Evolutionary conservation across 352 stramenopile genomes (phyloP).

Genomic region (Phytophthora tentaculata): DNA sequence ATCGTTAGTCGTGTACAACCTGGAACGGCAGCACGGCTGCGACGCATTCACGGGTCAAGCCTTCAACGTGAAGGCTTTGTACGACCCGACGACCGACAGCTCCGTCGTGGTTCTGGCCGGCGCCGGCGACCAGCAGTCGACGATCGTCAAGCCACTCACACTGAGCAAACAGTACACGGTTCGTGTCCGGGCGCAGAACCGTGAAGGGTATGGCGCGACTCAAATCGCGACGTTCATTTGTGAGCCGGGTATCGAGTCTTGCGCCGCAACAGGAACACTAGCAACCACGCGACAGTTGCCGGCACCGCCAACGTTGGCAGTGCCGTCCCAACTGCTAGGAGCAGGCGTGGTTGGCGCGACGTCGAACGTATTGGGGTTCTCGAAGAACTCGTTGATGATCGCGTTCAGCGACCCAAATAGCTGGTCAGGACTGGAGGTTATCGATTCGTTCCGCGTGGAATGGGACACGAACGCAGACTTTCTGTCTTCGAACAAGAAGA

Average conservation of each 20-base stretch:
- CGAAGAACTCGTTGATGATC: slow-evolving; percentile 60
- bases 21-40: slow-evolving; percentile 58
- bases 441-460: slow-evolving; percentile 92
- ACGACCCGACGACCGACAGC: slow-evolving; percentile 51
- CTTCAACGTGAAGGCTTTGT: slow-evolving; percentile 49
- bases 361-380: slow-evolving; percentile 71
- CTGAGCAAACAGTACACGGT: slow-evolving; percentile 79
- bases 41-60: slow-evolving; percentile 52
- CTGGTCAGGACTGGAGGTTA: slow-evolving; percentile 74
- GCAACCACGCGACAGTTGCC: slow-evolving; percentile 70
- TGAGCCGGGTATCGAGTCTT: slow-evolving; percentile 84
- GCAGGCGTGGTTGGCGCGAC: slow-evolving; percentile 24
- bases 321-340: slow-evolving; percentile 60
- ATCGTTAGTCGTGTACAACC: slow-evolving; percentile 49
- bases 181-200: slow-evolving; percentile 85
- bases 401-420: slow-evolving; percentile 70
- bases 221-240: slow-evolving; percentile 87
- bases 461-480: slow-evolving; percentile 87
- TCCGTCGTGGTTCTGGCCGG: slow-evolving; percentile 41
- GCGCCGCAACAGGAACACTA: slow-evolving; percentile 35
- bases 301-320: slow-evolving; percentile 41
- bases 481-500: slow-evolving; percentile 42
- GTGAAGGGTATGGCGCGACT: slow-evolving; percentile 71
- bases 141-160: slow-evolving; percentile 39
- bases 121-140: slow-evolving; percentile 6